Percentiles rank a stretch among this genome's conserved stretches.
Evolutionary conservation across 1,284 basidiomycete species (phyloP).

Genomic region (Porodaedalea pini): DNA sequence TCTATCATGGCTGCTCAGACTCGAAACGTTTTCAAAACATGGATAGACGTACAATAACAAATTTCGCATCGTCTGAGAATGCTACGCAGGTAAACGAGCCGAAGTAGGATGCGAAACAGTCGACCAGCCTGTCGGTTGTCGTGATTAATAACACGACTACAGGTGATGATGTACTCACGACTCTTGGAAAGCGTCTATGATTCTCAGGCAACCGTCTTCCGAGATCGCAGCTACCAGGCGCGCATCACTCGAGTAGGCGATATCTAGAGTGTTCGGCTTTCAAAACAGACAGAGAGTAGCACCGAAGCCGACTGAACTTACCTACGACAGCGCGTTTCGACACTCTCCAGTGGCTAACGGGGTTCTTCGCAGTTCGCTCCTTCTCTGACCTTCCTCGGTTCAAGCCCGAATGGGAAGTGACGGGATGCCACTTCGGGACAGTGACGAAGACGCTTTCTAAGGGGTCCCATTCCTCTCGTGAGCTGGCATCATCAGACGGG

Average conservation of each 20-base stretch:
- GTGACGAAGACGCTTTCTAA: slow-evolving; percentile 75
- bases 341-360: slow-evolving; percentile 81
- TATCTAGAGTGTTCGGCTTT: slow-evolving; percentile 51
- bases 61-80: slow-evolving; percentile 94
- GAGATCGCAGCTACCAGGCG: slow-evolving; percentile 82
- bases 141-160: background rate
- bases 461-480: slow-evolving; percentile 63
- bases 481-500: slow-evolving; percentile 21
- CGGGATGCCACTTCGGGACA: slow-evolving; percentile 77
- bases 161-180: slow-evolving; percentile 50
- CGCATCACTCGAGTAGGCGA: slow-evolving; percentile 88
- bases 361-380: slow-evolving; percentile 73
- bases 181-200: slow-evolving; percentile 83
- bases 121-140: slow-evolving; percentile 58
- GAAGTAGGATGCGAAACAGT: slow-evolving; percentile 91
- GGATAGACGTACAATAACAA: slow-evolving; percentile 67
- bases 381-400: slow-evolving; percentile 45
- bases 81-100: slow-evolving; percentile 84
- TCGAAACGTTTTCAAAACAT: background rate
- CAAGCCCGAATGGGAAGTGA: slow-evolving; percentile 36
- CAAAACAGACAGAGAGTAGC: background rate
- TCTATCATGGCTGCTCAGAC: slow-evolving; percentile 36
- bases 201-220: slow-evolving; percentile 84
- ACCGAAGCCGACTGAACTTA: slow-evolving; percentile 34
- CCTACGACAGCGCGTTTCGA: slow-evolving; percentile 71